Evolutionary conservation across 768 basidiomycete genomes (phyloP).

Genomic region (Tulasnella sp.): DNA sequence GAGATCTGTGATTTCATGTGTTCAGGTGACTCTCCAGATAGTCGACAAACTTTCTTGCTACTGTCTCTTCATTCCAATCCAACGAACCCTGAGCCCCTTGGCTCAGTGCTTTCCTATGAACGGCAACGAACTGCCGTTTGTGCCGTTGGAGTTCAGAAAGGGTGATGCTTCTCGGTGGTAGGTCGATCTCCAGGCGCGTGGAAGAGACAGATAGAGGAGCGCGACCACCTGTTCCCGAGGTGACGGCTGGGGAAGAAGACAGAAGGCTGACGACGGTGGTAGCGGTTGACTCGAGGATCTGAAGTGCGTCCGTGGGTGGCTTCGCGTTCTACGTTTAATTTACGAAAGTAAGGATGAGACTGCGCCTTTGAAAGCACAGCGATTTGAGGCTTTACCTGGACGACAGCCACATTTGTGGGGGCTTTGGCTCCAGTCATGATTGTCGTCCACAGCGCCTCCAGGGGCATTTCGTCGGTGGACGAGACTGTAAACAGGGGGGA

Average conservation of each 20-base stretch:
- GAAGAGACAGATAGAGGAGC: slow-evolving; percentile 43
- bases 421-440: slow-evolving; percentile 72
- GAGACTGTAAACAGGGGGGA: slow-evolving; percentile 83
- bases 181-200: slow-evolving; percentile 40
- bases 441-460: slow-evolving; percentile 69
- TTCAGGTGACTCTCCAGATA: slow-evolving; percentile 54
- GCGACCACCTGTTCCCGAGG: slow-evolving; percentile 46
- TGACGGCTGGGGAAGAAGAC: slow-evolving; percentile 52
- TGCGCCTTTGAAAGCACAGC: too few species aligned
- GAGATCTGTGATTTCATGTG: slow-evolving; percentile 1
- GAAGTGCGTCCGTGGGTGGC: slow-evolving; percentile 82
- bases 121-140: slow-evolving; percentile 84
- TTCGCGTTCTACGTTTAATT: slow-evolving; percentile 50
- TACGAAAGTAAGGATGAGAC: too few species aligned
- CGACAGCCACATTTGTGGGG: slow-evolving; percentile 56
- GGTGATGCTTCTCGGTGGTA: slow-evolving; percentile 66
- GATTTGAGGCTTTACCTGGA: slow-evolving; percentile 9
- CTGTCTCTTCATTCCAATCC: slow-evolving; percentile 66
- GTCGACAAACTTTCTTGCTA: slow-evolving; percentile 58
- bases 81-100: slow-evolving; percentile 67
- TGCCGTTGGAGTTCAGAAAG: slow-evolving; percentile 81
- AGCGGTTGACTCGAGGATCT: slow-evolving; percentile 73
- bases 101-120: slow-evolving; percentile 84
- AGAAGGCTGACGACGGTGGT: slow-evolving; percentile 63
- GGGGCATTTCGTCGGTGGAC: slow-evolving; percentile 64